Evolutionary conservation across 106 monocot genomes (phyloP), one percentile per base, ranked within the genome.

Genomic region (Acorus calamus): DNA sequence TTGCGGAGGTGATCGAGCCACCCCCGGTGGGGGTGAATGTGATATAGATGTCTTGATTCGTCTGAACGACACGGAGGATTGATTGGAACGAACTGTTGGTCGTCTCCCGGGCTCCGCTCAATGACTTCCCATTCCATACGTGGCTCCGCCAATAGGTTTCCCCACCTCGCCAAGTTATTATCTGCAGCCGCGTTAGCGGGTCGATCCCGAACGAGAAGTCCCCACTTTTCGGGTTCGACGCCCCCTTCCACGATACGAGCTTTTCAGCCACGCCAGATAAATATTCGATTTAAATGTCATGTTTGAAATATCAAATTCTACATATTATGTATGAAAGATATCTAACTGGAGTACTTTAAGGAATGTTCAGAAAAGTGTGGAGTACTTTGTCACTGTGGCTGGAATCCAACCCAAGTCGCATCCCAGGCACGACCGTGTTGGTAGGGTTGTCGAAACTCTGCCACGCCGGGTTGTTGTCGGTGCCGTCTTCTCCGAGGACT

Each of bases 391-490:
- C 1, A 28, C 28, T 28, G 28, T 28, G 28, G 28, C 12, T 58
- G 52, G 11, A 10, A 44, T 52, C 59, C 7, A 11, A 46, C 6
- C 46, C 5, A 7, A 74, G 11, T 4, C 7, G 7, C 74, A 74
- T 74, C 8, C 42, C 56, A 0, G 67, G 75, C 4, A 75, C 54
- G 7, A 69, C 12, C 4, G 54, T 75, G 52, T 75, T 57, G 1
- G 63, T 63, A 0, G 67, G 75, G 49, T 62, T 3, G 7, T 75
- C 63, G 57, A 75, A 75, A 28, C 75, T 75, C 56, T 81, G 73
- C 81, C 77, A 77, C 6, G 51, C 7, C 28, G 28, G 28, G 28
- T 28, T 28, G 28, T 28, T 28, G 4, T 46, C 6, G 8, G 6
- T 7, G 1, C 14, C 48, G 14, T 61, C 62, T 44, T 11, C 55